phyloP scores from a whole-genome alignment of 192 early-diverging fungal species.

The Cladochytrium replicatum region DNA sequence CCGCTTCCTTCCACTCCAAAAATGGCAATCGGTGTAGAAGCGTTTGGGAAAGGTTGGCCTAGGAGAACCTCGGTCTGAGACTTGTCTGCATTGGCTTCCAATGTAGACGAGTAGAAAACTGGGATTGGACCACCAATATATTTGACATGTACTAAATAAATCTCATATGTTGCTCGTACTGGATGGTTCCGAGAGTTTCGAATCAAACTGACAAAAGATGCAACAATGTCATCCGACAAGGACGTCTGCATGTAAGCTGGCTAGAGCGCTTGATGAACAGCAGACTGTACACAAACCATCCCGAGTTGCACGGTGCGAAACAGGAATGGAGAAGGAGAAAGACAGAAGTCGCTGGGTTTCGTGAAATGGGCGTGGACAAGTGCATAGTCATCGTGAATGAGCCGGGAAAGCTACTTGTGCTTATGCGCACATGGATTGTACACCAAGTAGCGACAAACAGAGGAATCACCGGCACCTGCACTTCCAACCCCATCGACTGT shows the following conservation, averaged over 20 bases:
- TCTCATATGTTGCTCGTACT: constrained; percentile 2
- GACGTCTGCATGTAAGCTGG: neutral
- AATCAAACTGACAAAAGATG: constrained; percentile 31
- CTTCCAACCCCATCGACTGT: constrained; percentile 47
- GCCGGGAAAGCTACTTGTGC: constrained; percentile 39
- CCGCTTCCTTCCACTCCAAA: constrained; percentile 32
- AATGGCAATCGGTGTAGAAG: constrained; percentile 37
- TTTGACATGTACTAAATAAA: constrained; percentile 1
- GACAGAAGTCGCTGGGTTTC: constrained; percentile 28
- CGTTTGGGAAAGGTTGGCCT: constrained; percentile 26
- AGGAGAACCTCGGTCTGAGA: constrained; percentile 25
- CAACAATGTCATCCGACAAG: constrained; percentile 11
- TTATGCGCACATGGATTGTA: constrained; percentile 9
- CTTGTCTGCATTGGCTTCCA: constrained; percentile 25
- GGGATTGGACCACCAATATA: constrained; percentile 40
- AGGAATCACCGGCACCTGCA: constrained; percentile 30
- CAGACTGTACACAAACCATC: constrained; percentile 29
- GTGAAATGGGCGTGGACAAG: constrained; percentile 20
- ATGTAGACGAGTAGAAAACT: constrained; percentile 36
- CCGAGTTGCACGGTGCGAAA: too few relatives aligned
- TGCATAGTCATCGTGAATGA: constrained; percentile 19
- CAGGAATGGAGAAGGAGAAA: too few relatives aligned
- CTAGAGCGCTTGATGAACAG: constrained; percentile 34
- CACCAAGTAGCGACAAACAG: constrained; percentile 3
- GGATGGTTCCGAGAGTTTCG: constrained; percentile 42